Evolutionary conservation across 2,329 filamentous ascomycete species (phyloP), one percentile per base, ranked within the genome.

Genomic region (Trichoderma sp.): DNA sequence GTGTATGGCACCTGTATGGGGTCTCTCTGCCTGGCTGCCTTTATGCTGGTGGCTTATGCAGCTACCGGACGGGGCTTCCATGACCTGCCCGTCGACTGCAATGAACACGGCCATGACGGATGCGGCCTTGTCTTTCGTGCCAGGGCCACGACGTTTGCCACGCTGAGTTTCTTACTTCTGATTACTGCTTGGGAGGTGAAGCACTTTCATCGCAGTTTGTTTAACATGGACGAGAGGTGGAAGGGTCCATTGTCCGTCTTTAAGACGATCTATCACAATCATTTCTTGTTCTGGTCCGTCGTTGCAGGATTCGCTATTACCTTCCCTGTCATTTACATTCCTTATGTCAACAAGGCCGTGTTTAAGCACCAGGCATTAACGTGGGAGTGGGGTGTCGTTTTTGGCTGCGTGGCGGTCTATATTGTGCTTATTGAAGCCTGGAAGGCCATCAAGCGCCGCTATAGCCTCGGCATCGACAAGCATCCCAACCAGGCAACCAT

Each of bases 111-210:
- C 70, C 81, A 81, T 29, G 71, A 75, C 0, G 77, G 76, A 2
- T 91, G 89, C 75, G 80, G 80, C n/a, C 76, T 80, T 4, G 84
- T 90, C 2, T 91, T 87, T 79, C 84, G 85, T 19, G 89, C 89
- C 0, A 84, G 90, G 13, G 89, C 89, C 0, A 88, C 90, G 0
- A 89, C 88, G 5, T 92, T 91, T 74, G 87, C 89, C 0, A 89
- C 87, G 7, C 77, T 92, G 50, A 90, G 88, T 50, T 92, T 90
- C 80, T 81, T 89, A 57, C 82, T 91, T 6, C 81, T 92, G 7
- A 84, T 91, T 67, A 88, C 90, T 0, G 88, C 90, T 0, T 92
- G 90, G 90, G 89, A 92, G 78, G 88, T 90, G 74, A 89, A 91
- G 75, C 87, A 92, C 72, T 89, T 90, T 77, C 86, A 86, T 17